These are phyloP conservation scores for Fusarium marasasianum DNA, from an alignment of 2,329 filamentous ascomycete species.

Conservation along the genomic window DNA sequence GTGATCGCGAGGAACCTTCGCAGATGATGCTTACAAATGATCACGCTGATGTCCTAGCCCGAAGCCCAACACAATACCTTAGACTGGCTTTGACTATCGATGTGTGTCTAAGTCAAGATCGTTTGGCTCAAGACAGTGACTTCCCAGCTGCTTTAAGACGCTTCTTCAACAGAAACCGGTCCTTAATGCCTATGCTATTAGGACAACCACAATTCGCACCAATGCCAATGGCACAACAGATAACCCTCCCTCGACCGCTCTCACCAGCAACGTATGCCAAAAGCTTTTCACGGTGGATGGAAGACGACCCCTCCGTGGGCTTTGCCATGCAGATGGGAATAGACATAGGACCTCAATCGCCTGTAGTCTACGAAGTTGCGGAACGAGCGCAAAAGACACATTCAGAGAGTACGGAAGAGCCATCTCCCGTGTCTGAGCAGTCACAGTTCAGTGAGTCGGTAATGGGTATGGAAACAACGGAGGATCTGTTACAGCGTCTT, in stretches of 20 bases:
- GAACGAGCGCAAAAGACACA: not conserved
- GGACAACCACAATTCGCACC: not conserved
- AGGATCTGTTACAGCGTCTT: slow-evolving; percentile 1
- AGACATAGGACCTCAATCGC: not conserved
- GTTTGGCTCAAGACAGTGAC: slow-evolving; percentile 23
- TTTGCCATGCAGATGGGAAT: slow-evolving; percentile 35
- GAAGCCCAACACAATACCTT: slow-evolving; percentile 28
- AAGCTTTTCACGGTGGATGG: slow-evolving; percentile 27
- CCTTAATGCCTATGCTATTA: slow-evolving; percentile 11
- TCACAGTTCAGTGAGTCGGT: not conserved
- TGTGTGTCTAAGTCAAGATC: slow-evolving; percentile 29
- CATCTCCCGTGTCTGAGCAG: not conserved
- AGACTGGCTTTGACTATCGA: slow-evolving; percentile 32
- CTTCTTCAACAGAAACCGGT: not conserved
- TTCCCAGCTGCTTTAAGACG: slow-evolving; percentile 17
- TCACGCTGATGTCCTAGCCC: slow-evolving; percentile 11
- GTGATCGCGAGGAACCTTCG: not conserved
- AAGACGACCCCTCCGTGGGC: slow-evolving; percentile 20
- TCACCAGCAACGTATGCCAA: slow-evolving; percentile 9
- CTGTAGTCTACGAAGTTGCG: not conserved
- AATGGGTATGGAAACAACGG: not conserved
- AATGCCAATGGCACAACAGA: not conserved
- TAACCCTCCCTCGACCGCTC: slow-evolving; percentile 2
- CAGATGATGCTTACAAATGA: not conserved
- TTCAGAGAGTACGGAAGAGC: not conserved